Conservation (phyloP, 257 asterid species). For the Lantana camara region DNA sequence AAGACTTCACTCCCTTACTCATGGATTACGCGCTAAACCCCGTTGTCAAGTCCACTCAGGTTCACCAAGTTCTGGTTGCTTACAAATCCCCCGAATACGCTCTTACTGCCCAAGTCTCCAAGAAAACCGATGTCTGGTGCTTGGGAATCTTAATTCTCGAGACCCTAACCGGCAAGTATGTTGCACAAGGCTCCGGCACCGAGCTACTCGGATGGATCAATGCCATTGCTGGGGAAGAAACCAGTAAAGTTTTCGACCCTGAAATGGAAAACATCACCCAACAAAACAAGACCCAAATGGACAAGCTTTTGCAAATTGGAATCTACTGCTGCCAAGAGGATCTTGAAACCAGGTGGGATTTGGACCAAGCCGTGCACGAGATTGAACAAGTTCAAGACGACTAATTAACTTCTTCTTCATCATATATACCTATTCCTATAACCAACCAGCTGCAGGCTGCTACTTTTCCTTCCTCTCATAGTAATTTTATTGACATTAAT, state of each 20-base stretch:
- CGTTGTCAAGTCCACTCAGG: slow-evolving; percentile 62
- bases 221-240: slow-evolving; percentile 32
- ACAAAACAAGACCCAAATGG: slow-evolving; percentile 29
- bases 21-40: slow-evolving; percentile 84
- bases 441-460: too few relatives aligned
- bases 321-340: slow-evolving; percentile 67
- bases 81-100: slow-evolving; percentile 77
- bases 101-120: slow-evolving; percentile 40
- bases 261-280: slow-evolving; percentile 44
- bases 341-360: slow-evolving; percentile 60
- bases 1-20: slow-evolving; percentile 55
- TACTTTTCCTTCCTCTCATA: too few relatives aligned
- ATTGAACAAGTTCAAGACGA: slow-evolving; percentile 49
- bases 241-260: slow-evolving; percentile 41
- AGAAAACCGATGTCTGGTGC: slow-evolving; percentile 87
- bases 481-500: not conserved
- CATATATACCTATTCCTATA: too few relatives aligned
- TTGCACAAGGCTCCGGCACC: slow-evolving; percentile 42
- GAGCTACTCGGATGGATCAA: slow-evolving; percentile 56
- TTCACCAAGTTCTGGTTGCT: slow-evolving; percentile 64
- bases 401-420: too few relatives aligned
- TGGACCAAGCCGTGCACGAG: slow-evolving; percentile 58
- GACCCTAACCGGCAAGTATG: slow-evolving; percentile 55
- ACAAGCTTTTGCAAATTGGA: slow-evolving; percentile 64
- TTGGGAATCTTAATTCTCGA: slow-evolving; percentile 74